phyloP scores from a whole-genome alignment of 805 yeast genomes.

The Zygotorulaspora florentina region DNA sequence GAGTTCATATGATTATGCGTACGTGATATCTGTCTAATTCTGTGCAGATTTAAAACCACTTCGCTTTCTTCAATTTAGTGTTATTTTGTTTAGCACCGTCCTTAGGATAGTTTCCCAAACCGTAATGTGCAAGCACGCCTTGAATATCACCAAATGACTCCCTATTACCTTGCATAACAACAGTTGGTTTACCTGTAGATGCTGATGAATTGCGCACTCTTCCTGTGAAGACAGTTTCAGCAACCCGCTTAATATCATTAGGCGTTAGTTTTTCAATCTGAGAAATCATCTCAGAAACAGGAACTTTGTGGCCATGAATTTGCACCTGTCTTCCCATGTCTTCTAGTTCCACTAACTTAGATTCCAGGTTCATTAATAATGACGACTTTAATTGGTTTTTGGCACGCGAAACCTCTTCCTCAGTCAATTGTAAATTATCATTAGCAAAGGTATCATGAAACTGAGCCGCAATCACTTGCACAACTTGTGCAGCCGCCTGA shows the following conservation, averaged over 20 bases:
- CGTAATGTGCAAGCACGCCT: slow-evolving; percentile 59
- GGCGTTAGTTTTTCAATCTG: slow-evolving; percentile 67
- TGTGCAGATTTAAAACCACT: slow-evolving; percentile 27
- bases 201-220: slow-evolving; percentile 44
- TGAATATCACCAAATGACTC: slow-evolving; percentile 82
- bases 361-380: slow-evolving; percentile 86
- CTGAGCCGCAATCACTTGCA: slow-evolving; percentile 72
- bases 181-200: slow-evolving; percentile 68
- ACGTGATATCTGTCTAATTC: slow-evolving; percentile 2
- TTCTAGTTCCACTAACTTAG: slow-evolving; percentile 89
- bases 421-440: slow-evolving; percentile 59
- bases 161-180: slow-evolving; percentile 85
- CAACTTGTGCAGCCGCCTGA: slow-evolving; percentile 76
- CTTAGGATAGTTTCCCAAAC: slow-evolving; percentile 50
- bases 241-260: slow-evolving; percentile 66
- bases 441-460: slow-evolving; percentile 46
- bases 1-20: background rate
- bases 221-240: slow-evolving; percentile 70
- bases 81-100: slow-evolving; percentile 9
- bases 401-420: slow-evolving; percentile 77
- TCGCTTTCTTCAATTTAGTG: slow-evolving; percentile 4
- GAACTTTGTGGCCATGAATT: slow-evolving; percentile 69
- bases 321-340: slow-evolving; percentile 95
- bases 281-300: slow-evolving; percentile 74
- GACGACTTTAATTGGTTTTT: slow-evolving; percentile 88